A percentile compares a stretch with the other conserved stretches of the same genome.
Conservation (phyloP, 139 green algal species). For the Chlorella sp. region DNA sequence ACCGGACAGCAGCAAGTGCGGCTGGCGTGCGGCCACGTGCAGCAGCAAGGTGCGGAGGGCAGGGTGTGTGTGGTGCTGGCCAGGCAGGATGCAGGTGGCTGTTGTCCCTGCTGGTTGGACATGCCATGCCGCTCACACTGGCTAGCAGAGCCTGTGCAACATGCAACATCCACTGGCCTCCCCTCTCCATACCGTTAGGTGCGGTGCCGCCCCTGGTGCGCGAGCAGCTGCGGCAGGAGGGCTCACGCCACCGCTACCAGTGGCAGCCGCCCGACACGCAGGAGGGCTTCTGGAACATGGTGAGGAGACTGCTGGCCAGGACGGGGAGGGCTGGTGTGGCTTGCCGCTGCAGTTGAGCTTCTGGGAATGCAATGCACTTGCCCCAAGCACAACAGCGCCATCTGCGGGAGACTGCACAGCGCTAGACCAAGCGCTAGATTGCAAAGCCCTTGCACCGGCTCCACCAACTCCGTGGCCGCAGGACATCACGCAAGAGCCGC, state of each 20-base stretch:
- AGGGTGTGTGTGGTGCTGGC: too few species aligned
- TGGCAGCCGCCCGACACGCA: slow-evolving; percentile 53
- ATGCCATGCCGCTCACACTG: background rate
- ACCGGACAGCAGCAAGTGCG: slow-evolving; percentile 1
- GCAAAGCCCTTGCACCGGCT: background rate
- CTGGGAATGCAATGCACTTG: too few species aligned
- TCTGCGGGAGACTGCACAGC: background rate
- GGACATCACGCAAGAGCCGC: slow-evolving; percentile 20
- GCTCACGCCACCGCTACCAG: slow-evolving; percentile 51
- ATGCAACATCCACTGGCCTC: background rate
- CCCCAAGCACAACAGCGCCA: too few species aligned
- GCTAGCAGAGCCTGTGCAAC: background rate
- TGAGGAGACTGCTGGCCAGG: background rate
- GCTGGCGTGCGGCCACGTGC: slow-evolving; percentile 19
- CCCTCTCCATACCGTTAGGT: background rate
- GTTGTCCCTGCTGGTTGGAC: background rate
- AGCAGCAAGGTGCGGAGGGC: background rate
- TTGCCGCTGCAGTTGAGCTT: too few species aligned
- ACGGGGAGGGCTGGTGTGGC: too few species aligned
- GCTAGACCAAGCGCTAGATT: background rate
- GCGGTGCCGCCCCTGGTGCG: background rate
- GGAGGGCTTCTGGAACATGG: slow-evolving; percentile 59
- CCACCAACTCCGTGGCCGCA: background rate
- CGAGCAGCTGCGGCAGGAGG: slow-evolving; percentile 43
- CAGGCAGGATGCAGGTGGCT: background rate